A percentile compares a stretch with the other conserved stretches of the same genome.
Evolutionary conservation across 176 grass and related monocot species (phyloP).

Genomic region (Juncus effusus): DNA sequence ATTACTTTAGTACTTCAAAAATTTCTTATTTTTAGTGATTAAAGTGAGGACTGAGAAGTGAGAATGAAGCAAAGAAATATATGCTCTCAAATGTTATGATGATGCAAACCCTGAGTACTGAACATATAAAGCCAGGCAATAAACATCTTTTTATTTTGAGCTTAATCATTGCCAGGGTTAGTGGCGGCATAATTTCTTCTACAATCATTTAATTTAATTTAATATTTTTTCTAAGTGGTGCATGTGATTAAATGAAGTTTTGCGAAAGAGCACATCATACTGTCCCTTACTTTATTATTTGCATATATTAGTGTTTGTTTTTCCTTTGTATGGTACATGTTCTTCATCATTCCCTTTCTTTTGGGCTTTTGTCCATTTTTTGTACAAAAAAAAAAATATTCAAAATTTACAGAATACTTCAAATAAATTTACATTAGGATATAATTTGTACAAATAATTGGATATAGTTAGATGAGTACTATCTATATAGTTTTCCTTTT

Average conservation of each 20-base stretch:
- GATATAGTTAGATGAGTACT: no score
- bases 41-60: background rate
- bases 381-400: background rate
- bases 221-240: background rate
- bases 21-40: slow-evolving; percentile 7
- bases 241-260: slow-evolving; percentile 34
- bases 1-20: background rate
- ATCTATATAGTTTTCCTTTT: no score
- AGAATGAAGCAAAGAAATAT: slow-evolving; percentile 27
- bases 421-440: no score
- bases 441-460: no score
- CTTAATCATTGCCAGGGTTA: slow-evolving; percentile 31
- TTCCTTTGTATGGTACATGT: slow-evolving; percentile 43
- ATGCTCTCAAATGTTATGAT: slow-evolving; percentile 11
- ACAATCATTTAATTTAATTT: slow-evolving; percentile 14
- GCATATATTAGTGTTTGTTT: slow-evolving; percentile 42
- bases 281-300: slow-evolving; percentile 47
- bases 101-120: slow-evolving; percentile 26
- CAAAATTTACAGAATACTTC: no score
- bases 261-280: slow-evolving; percentile 35
- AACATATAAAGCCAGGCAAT: slow-evolving; percentile 27
- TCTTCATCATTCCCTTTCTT: slow-evolving; percentile 20
- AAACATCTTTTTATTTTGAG: slow-evolving; percentile 6
- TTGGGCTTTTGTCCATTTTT: slow-evolving; percentile 18
- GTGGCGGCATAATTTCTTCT: slow-evolving; percentile 11